These are phyloP conservation scores for Pichia phayaonensis DNA, from an alignment of 805 yeast genomes.

Conservation along the genomic window DNA sequence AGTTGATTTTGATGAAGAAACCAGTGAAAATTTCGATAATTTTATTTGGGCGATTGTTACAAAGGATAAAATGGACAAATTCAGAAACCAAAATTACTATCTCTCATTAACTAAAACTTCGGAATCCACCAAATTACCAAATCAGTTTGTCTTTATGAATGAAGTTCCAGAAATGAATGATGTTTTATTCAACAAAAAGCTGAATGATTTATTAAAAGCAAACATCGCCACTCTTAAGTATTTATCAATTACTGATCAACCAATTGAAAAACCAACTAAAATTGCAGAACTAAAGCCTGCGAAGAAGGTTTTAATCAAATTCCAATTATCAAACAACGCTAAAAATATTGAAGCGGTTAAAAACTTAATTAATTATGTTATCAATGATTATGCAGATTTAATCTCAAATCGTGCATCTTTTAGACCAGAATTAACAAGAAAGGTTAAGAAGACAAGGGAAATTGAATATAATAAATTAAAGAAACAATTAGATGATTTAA, in stretches of 20 bases:
- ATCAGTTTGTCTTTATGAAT: constrained; percentile 76
- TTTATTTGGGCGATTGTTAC: constrained; percentile 81
- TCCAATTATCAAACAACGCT: constrained; percentile 42
- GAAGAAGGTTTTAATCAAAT: constrained; percentile 48
- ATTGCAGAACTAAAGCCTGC: constrained; percentile 47
- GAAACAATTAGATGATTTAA: constrained; percentile 57
- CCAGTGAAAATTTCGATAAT: constrained; percentile 44
- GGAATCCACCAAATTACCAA: constrained; percentile 64
- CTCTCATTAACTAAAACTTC: constrained; percentile 77
- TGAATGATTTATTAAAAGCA: constrained; percentile 35
- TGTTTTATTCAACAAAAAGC: constrained; percentile 44
- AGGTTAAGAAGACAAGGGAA: constrained; percentile 71
- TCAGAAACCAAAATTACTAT: constrained; percentile 71
- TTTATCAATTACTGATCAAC: constrained; percentile 80
- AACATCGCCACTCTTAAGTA: constrained; percentile 45
- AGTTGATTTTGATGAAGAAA: constrained; percentile 44
- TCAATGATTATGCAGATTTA: constrained; percentile 29
- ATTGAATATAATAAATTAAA: constrained; percentile 61
- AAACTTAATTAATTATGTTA: constrained; percentile 54
- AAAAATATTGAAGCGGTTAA: constrained; percentile 45
- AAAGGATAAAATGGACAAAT: constrained; percentile 71
- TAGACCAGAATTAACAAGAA: constrained; percentile 70
- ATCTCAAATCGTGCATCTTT: constrained; percentile 38
- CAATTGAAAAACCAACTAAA: constrained; percentile 59
- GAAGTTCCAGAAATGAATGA: constrained; percentile 81